Conservation (phyloP, 441 rosid species). For the Oxalis stricta region DNA sequence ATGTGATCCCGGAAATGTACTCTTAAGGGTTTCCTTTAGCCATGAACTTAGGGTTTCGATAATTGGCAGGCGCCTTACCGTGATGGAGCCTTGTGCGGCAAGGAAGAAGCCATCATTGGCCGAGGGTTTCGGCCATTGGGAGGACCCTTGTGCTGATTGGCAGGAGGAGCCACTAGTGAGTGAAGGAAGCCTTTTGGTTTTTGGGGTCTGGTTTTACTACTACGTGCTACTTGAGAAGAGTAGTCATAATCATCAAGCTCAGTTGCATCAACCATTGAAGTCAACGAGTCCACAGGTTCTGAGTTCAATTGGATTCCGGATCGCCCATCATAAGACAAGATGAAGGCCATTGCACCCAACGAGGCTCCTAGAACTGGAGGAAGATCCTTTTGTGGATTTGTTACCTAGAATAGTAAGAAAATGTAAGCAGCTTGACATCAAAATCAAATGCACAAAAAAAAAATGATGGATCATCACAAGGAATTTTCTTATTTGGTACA, state of each 20-base stretch:
- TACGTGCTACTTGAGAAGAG: constrained; percentile 14
- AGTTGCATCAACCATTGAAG: constrained; percentile 31
- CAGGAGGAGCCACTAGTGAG: constrained; percentile 24
- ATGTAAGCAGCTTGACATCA: too few relatives aligned
- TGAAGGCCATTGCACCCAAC: constrained; percentile 33
- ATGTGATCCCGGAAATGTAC: too few relatives aligned
- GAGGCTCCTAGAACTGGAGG: constrained; percentile 66
- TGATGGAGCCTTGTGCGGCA: too few relatives aligned
- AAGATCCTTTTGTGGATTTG: constrained; percentile 39
- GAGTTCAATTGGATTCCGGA: constrained; percentile 25
- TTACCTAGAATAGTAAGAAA: constrained; percentile 48
- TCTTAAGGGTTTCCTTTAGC: too few relatives aligned
- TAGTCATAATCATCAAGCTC: constrained; percentile 26
- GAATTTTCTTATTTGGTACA: too few relatives aligned
- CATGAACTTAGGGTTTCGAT: too few relatives aligned
- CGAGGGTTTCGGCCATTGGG: too few relatives aligned
- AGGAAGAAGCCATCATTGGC: too few relatives aligned
- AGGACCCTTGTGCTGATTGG: too few relatives aligned
- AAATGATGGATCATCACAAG: not conserved
- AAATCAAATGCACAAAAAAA: constrained; percentile 5
- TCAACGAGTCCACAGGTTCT: constrained; percentile 27
- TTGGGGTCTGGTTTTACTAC: constrained; percentile 1
- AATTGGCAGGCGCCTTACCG: too few relatives aligned
- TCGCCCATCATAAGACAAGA: constrained; percentile 56
- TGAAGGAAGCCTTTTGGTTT: constrained; percentile 22